Conservation (phyloP, 2,329 filamentous ascomycete species). For the Dactylellina drechsleri region DNA sequence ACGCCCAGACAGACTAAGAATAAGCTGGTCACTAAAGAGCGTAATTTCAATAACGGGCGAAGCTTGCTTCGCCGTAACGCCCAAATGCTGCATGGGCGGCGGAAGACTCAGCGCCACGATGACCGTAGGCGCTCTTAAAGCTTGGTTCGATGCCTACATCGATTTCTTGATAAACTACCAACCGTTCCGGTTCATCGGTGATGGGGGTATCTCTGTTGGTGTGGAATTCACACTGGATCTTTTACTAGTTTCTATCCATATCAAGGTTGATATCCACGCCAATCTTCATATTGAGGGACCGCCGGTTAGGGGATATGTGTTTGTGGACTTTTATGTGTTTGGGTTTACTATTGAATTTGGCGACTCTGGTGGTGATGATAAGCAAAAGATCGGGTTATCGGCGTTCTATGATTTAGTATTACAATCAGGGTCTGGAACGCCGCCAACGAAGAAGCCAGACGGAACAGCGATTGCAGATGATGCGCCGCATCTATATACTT, state of each 20-base stretch:
- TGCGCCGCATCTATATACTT: neutral
- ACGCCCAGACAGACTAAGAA: slow-evolving; percentile 61
- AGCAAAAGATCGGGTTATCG: too few relatives aligned
- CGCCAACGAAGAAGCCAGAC: neutral
- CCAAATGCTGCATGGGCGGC: slow-evolving; percentile 63
- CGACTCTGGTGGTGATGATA: too few relatives aligned
- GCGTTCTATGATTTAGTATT: neutral
- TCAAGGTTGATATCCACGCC: slow-evolving; percentile 54
- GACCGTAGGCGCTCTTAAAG: slow-evolving; percentile 59
- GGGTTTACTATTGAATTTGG: slow-evolving; percentile 57
- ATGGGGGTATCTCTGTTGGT: slow-evolving; percentile 55
- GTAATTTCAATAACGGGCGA: slow-evolving; percentile 61
- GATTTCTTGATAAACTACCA: slow-evolving; percentile 63
- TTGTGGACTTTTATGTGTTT: slow-evolving; percentile 58
- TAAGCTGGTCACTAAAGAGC: slow-evolving; percentile 61
- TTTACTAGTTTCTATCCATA: slow-evolving; percentile 30
- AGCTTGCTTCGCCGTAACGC: slow-evolving; percentile 65
- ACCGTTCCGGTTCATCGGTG: slow-evolving; percentile 61
- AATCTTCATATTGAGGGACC: slow-evolving; percentile 49
- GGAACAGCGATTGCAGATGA: neutral
- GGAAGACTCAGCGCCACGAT: slow-evolving; percentile 60
- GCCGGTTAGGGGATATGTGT: slow-evolving; percentile 54
- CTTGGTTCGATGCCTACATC: slow-evolving; percentile 61
- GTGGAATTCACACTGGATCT: slow-evolving; percentile 52
- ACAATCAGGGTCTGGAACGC: neutral